Evolutionary conservation across 345 rosid species (phyloP).

Genomic region (Populus nigra): DNA sequence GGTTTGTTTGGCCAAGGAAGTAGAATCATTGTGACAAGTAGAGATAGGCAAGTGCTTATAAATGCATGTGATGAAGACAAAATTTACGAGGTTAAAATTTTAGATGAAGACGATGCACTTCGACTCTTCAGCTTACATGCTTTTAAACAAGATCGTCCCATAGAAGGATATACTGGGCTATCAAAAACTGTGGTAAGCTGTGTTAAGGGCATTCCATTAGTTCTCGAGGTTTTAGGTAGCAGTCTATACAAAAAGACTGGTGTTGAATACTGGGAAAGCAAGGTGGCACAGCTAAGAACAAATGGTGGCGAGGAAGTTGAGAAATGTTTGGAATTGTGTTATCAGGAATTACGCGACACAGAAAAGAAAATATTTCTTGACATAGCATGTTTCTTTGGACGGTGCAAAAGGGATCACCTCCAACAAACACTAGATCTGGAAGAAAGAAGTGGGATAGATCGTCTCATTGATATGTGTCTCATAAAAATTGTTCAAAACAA

Average conservation of each 20-base stretch:
- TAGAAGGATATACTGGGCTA: background rate
- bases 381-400: conserved; percentile 10
- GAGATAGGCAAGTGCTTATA: conserved; percentile 3
- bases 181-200: background rate
- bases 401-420: too few species aligned
- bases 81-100: background rate
- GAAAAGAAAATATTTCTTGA: conserved; percentile 12
- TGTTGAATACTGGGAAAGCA: background rate
- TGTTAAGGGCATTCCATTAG: conserved; percentile 9
- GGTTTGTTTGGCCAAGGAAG: background rate
- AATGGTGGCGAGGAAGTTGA: background rate
- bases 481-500: too few species aligned
- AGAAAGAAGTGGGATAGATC: too few species aligned
- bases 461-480: too few species aligned
- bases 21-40: background rate
- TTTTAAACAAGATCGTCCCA: background rate
- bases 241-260: background rate
- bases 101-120: background rate
- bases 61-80: background rate
- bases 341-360: background rate
- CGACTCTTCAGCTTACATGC: conserved; percentile 7
- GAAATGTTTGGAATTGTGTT: background rate
- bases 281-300: background rate
- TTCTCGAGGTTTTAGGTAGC: conserved; percentile 4
- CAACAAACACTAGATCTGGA: too few species aligned